Evolutionary conservation across 2,329 filamentous ascomycete genomes (phyloP).

Genomic region (Curvularia sp.): DNA sequence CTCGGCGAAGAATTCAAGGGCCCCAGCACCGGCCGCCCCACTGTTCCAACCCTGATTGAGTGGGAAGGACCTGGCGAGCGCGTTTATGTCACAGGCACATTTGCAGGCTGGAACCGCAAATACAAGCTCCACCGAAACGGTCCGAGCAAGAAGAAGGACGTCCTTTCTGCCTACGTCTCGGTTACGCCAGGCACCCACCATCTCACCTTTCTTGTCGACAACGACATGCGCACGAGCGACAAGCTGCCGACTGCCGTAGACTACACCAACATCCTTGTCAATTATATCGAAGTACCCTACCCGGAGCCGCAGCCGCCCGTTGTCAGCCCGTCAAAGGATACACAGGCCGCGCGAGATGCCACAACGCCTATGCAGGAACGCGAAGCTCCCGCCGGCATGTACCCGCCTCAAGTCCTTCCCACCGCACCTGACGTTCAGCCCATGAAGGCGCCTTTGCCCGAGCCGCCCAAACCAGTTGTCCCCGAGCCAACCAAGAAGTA

Average conservation of each 20-base stretch:
- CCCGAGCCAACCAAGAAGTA: slow-evolving; percentile 62
- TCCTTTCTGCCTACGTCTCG: slow-evolving; percentile 78
- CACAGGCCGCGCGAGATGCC: slow-evolving; percentile 30
- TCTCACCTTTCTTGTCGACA: slow-evolving; percentile 94
- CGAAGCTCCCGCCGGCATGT: slow-evolving; percentile 34
- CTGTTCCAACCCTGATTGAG: slow-evolving; percentile 83
- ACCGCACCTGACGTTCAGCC: slow-evolving; percentile 50
- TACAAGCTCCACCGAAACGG: slow-evolving; percentile 79
- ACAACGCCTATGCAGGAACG: slow-evolving; percentile 37
- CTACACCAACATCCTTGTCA: slow-evolving; percentile 96
- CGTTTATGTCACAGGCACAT: slow-evolving; percentile 95
- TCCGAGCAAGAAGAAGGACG: slow-evolving; percentile 58
- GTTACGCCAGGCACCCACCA: slow-evolving; percentile 95
- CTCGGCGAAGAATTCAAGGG: slow-evolving; percentile 70
- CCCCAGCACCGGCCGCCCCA: slow-evolving; percentile 70
- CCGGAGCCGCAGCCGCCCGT: slow-evolving; percentile 65
- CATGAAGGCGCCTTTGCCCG: slow-evolving; percentile 34
- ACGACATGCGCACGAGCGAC: slow-evolving; percentile 87
- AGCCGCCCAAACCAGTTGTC: slow-evolving; percentile 38
- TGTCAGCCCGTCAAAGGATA: slow-evolving; percentile 27
- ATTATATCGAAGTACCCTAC: slow-evolving; percentile 92
- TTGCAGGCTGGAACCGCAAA: slow-evolving; percentile 96
- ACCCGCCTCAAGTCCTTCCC: slow-evolving; percentile 51
- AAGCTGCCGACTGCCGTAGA: slow-evolving; percentile 93
- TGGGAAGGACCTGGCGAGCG: slow-evolving; percentile 86